These are phyloP conservation scores for Suillus luteus DNA, from an alignment of 768 basidiomycete genomes.

Conservation along the genomic window DNA sequence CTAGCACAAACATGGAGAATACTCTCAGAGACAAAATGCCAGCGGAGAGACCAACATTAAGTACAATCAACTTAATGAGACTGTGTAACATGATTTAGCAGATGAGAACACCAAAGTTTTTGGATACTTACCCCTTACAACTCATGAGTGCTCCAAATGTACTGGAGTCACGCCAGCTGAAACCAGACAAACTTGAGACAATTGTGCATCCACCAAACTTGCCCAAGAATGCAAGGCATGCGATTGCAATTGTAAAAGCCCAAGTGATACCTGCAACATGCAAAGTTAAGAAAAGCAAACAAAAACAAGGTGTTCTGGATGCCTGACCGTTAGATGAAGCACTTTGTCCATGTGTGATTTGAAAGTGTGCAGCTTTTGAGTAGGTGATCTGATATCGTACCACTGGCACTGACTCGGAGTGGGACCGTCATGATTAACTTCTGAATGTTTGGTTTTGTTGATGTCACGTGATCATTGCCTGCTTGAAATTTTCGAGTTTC, in stretches of 20 bases:
- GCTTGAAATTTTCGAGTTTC: too few species aligned
- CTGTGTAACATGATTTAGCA: slow-evolving; percentile 37
- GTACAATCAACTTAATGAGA: slow-evolving; percentile 90
- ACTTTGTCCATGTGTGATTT: slow-evolving; percentile 95
- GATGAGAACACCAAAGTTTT: neutral
- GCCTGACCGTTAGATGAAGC: slow-evolving; percentile 74
- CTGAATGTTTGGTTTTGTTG: too few species aligned
- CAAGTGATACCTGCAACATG: slow-evolving; percentile 65
- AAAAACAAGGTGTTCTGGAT: neutral
- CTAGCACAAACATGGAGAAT: slow-evolving; percentile 95
- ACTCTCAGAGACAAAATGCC: slow-evolving; percentile 74
- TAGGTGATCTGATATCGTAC: slow-evolving; percentile 79
- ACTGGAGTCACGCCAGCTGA: slow-evolving; percentile 76
- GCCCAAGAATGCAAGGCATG: slow-evolving; percentile 73
- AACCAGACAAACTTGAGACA: slow-evolving; percentile 68
- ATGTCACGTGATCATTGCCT: too few species aligned
- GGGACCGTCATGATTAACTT: too few species aligned
- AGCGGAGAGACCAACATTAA: slow-evolving; percentile 88
- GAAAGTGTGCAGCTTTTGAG: slow-evolving; percentile 83
- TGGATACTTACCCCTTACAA: slow-evolving; percentile 77
- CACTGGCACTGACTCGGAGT: too few species aligned
- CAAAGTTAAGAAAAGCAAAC: neutral
- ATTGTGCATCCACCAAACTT: slow-evolving; percentile 87
- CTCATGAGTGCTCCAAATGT: slow-evolving; percentile 93
- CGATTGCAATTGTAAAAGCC: slow-evolving; percentile 85